Percentiles rank a stretch among this genome's conserved stretches.
Evolutionary conservation across 805 yeast species (phyloP).

Genomic region (Candida stauntonica): DNA sequence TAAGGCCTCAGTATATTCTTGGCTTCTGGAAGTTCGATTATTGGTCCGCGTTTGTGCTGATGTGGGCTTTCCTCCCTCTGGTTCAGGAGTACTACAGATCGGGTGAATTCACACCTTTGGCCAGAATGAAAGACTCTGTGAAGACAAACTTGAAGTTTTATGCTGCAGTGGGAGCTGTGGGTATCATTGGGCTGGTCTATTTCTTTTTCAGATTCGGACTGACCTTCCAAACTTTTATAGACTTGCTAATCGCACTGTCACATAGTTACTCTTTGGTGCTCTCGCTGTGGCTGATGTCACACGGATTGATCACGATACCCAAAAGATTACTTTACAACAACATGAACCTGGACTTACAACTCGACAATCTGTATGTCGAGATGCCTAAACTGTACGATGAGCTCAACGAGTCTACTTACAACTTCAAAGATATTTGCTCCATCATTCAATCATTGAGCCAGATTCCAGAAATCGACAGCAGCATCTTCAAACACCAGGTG

Average conservation of each 20-base stretch:
- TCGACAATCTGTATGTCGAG: slow-evolving; percentile 41
- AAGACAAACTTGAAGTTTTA: slow-evolving; percentile 57
- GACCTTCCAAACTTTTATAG: slow-evolving; percentile 50
- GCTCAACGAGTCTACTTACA: slow-evolving; percentile 57
- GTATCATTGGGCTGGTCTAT: slow-evolving; percentile 54
- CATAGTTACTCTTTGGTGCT: slow-evolving; percentile 72
- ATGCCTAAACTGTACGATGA: slow-evolving; percentile 57
- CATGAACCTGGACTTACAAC: slow-evolving; percentile 29
- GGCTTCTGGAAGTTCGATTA: slow-evolving; percentile 69
- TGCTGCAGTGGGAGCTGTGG: slow-evolving; percentile 47
- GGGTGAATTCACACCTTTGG: slow-evolving; percentile 51
- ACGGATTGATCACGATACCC: slow-evolving; percentile 70
- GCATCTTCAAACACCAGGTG: slow-evolving; percentile 18
- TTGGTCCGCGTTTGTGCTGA: slow-evolving; percentile 75
- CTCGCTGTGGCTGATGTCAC: slow-evolving; percentile 82
- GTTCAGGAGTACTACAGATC: slow-evolving; percentile 70
- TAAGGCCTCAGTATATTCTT: slow-evolving; percentile 46
- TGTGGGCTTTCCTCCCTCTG: slow-evolving; percentile 73
- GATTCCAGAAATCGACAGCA: slow-evolving; percentile 20
- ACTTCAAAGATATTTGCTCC: slow-evolving; percentile 58
- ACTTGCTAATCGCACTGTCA: slow-evolving; percentile 67
- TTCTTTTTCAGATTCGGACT: slow-evolving; percentile 53
- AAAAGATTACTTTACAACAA: slow-evolving; percentile 38
- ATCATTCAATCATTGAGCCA: slow-evolving; percentile 47
- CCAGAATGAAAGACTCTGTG: slow-evolving; percentile 52